Base-by-base conservation (phyloP, 768 basidiomycete genomes). In the Coprinopsis strossmayeri region DNA sequence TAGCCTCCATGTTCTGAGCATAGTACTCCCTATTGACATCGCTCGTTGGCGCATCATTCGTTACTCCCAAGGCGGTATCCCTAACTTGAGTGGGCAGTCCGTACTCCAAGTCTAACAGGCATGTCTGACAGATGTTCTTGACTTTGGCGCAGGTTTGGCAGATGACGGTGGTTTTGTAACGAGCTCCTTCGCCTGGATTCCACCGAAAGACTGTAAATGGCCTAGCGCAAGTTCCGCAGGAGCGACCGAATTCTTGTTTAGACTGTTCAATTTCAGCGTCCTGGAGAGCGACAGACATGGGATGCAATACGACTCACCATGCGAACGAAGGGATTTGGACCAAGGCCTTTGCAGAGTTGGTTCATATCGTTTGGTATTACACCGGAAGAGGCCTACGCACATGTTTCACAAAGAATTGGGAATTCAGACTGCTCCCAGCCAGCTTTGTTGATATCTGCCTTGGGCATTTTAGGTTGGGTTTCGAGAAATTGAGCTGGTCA, bases 171-270 rank as follows among this genome's bases (percentile, higher is more conserved):
- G 91, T 88, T 74, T 98, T 98, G 81, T 80, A 97, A 24, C 95
- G 84, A 64, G 84, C 86, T 34, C 93, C 95, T 2, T 83, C 71
- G 38, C 96, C 96, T 1, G 96, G 94, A 61, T 97, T 95, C 96
- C 96, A 99, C 34, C 92, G 87, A 70, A 99, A 99, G 57, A 97
- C 87, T 41, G 91, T 95, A 69, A 94, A 95, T 1, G 91, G 96
- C 20, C 96, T 79, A 2, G 93, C 92, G 62, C 96, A 99, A 46
- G 95, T 95, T 55, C 97, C 97, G 67, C 96, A 99, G 46, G 92
- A 92, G 23, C 87, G 78, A 3, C 93, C 96, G 54, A 88, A 95
- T 61, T 93, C 88, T 77, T 98, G 96, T 68, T 97, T 98, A 4
- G 91, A 91, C 95, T 97, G 53, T 15, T n/a, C n/a, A n/a, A n/a